phyloP scores from a whole-genome alignment of 2,329 filamentous ascomycete genomes.

The Beauveria asiatica region DNA sequence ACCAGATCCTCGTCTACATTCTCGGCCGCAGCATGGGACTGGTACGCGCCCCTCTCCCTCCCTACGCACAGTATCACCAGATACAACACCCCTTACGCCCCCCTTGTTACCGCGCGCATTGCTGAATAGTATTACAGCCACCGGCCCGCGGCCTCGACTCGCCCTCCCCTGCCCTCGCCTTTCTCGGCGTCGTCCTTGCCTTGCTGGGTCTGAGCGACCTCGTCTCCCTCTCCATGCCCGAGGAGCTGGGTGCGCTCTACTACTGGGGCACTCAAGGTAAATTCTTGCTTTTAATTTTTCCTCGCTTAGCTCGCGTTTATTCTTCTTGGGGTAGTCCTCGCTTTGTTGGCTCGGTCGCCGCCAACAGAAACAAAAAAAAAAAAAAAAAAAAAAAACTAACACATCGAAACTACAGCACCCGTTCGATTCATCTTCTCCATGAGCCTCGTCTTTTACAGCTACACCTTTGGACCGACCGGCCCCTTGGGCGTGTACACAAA shows the following conservation, averaged over 20 bases:
- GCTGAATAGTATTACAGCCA: slow-evolving; percentile 37
- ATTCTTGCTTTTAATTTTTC: slow-evolving; percentile 18
- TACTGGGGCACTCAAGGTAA: slow-evolving; percentile 60
- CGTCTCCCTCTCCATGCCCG: slow-evolving; percentile 57
- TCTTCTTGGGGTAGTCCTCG: too few relatives aligned
- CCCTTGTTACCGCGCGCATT: not conserved
- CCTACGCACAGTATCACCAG: not conserved
- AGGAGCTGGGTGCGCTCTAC: slow-evolving; percentile 53
- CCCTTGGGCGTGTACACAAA: slow-evolving; percentile 33
- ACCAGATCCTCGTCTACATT: slow-evolving; percentile 73
- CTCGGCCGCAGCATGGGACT: slow-evolving; percentile 78
- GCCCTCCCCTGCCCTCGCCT: slow-evolving; percentile 61
- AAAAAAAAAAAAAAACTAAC: slow-evolving; percentile 5
- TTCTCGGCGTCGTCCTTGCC: slow-evolving; percentile 61
- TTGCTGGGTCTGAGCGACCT: slow-evolving; percentile 55
- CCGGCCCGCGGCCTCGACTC: slow-evolving; percentile 58
- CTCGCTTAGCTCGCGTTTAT: not conserved
- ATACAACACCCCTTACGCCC: not conserved
- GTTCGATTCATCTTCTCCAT: slow-evolving; percentile 59
- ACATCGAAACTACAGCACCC: slow-evolving; percentile 35
- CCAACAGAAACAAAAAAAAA: not conserved
- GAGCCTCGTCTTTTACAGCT: slow-evolving; percentile 53
- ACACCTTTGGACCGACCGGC: slow-evolving; percentile 46
- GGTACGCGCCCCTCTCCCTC: slow-evolving; percentile 36
- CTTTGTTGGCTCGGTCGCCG: not conserved